Evolutionary conservation across 129 eudicot genomes (phyloP).

Genomic region (Lonicera japonica): DNA sequence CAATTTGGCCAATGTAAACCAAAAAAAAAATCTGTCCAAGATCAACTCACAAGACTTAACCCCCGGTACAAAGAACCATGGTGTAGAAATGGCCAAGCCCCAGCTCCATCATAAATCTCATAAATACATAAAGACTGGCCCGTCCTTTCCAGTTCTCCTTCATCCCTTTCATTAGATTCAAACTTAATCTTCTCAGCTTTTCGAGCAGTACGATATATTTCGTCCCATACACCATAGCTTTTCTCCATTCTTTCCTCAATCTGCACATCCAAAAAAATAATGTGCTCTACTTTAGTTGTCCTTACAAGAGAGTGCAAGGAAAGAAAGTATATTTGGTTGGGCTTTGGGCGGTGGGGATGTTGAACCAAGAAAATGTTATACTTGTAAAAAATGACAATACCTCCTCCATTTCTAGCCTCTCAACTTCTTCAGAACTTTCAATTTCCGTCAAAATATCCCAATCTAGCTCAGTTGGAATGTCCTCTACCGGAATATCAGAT

Average conservation of each 20-base stretch:
- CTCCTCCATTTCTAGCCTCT: conserved; percentile 81
- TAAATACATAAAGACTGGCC: conserved; percentile 91
- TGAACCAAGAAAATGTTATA: not conserved
- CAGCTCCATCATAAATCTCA: conserved; percentile 84
- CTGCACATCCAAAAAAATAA: conserved; percentile 28
- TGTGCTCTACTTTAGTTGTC: conserved; percentile 17
- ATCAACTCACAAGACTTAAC: conserved; percentile 74
- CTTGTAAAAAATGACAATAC: conserved; percentile 30
- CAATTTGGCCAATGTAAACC: not conserved
- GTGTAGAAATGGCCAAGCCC: conserved; percentile 96
- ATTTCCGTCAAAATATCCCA: conserved; percentile 67
- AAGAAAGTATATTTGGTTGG: not conserved
- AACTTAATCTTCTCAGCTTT: conserved; percentile 71
- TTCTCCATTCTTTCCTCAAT: conserved; percentile 89
- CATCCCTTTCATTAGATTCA: conserved; percentile 92
- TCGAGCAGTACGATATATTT: conserved; percentile 73
- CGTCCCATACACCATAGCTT: conserved; percentile 86
- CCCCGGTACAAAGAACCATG: conserved; percentile 99
- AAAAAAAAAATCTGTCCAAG: not conserved
- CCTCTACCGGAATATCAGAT: conserved; percentile 32
- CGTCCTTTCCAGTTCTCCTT: conserved; percentile 94
- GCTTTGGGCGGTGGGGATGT: not conserved
- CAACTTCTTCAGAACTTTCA: conserved; percentile 68
- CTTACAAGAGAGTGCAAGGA: not conserved
- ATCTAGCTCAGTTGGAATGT: conserved; percentile 49